phyloP scores from a whole-genome alignment of 2,329 filamentous ascomycete genomes.

The Hypocreales sp. region DNA sequence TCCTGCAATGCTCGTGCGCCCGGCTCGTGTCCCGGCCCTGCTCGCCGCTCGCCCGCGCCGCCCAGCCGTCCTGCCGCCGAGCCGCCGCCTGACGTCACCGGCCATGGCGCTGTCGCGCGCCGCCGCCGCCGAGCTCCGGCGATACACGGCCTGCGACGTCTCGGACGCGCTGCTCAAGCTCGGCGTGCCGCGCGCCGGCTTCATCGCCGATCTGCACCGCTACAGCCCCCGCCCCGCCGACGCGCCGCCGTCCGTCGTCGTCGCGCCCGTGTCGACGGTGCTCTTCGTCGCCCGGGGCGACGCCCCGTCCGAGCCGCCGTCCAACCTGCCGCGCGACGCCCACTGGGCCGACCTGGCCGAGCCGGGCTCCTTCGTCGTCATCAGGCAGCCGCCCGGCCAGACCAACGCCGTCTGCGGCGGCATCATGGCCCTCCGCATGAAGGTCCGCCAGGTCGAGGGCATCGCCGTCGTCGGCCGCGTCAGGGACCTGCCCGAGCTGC shows the following conservation, averaged over 20 bases:
- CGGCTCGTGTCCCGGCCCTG: neutral
- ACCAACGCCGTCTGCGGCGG: constrained; percentile 61
- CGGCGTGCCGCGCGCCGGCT: constrained; percentile 49
- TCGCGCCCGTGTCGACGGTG: constrained; percentile 44
- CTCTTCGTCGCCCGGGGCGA: constrained; percentile 45
- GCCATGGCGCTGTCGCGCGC: constrained; percentile 4
- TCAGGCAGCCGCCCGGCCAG: constrained; percentile 50
- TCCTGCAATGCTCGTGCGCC: neutral
- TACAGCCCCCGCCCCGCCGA: constrained; percentile 13
- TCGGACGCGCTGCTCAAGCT: constrained; percentile 61
- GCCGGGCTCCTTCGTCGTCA: constrained; percentile 44
- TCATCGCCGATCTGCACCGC: constrained; percentile 39
- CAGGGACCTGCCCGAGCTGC: constrained; percentile 48
- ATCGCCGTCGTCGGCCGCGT: constrained; percentile 54
- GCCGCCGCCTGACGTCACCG: neutral
- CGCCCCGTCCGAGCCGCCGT: constrained; percentile 11
- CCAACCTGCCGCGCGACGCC: constrained; percentile 39
- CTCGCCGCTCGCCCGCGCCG: neutral
- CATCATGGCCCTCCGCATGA: constrained; percentile 59
- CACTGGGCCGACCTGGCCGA: constrained; percentile 56
- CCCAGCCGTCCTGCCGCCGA: neutral
- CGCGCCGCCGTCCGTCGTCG: constrained; percentile 11
- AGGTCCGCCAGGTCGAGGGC: constrained; percentile 40
- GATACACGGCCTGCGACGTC: constrained; percentile 39
- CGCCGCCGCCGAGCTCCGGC: constrained; percentile 13